Evolutionary conservation across 2,329 filamentous ascomycete species (phyloP), one percentile per base, ranked within the genome.

Genomic region (Bisporella sp.): DNA sequence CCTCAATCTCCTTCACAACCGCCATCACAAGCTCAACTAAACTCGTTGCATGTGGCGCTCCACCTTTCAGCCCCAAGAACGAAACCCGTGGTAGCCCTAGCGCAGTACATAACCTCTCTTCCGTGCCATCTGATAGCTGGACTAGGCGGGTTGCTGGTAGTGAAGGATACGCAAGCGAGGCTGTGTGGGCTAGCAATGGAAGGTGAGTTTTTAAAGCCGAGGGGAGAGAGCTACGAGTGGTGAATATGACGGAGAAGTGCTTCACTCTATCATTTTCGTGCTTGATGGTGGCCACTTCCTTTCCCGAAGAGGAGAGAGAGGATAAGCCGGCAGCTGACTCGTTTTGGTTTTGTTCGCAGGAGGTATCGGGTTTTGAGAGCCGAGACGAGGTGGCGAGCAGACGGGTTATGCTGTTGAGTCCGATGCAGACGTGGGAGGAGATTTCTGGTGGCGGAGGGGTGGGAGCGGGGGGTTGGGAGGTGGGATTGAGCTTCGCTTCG

Each of bases 51-150:
- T 78, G 75, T 0, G 82, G 81, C 0, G 83, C 80, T 37, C 70
- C 74, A 5, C 71, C 69, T 21, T 72, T 65, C 5, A 89, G 64
- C 0, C 77, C 85, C 32, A 89, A 68, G 28, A 82, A 81, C 1
- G 83, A 85, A 1, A 82, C 81, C 33, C 82, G 74, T 1, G 82
- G 79, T 7, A 88, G 72, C 2, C 78, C 78, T 4, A 89, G 69
- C 21, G 73, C 73, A 31, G 69, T 65, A 45, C 77, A 77, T 12
- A 89, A 66, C 9, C 74, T 74, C 12, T 77, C 69, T 43, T 84
- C 82, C 46, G 75, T 78, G 1, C 75, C 68, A 47, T 76, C 79
- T 0, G 82, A 82, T 44, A 89, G 74, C 1, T 80, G 77, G 2
- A 89, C 73, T 2, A 89, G 72, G 28, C 77, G 74, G 7, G 76